Evolutionary conservation across 2,329 filamentous ascomycete genomes (phyloP).

Genomic region (Metarhizium sp.): DNA sequence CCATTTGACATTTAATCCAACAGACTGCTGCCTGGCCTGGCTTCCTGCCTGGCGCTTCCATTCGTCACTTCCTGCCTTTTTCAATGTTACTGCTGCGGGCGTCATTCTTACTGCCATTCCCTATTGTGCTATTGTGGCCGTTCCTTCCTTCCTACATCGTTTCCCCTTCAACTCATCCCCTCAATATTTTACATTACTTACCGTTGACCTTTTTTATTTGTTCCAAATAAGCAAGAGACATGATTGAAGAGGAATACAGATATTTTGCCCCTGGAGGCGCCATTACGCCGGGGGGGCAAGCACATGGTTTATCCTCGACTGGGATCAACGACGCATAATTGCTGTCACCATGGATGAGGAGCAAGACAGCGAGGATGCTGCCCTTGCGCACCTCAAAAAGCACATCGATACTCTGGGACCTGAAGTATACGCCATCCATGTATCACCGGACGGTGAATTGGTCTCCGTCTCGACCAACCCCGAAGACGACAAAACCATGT

Average conservation of each 20-base stretch:
- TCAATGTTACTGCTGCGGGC: neutral
- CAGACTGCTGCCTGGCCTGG: too few relatives aligned
- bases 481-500: constrained; percentile 18
- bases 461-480: constrained; percentile 11
- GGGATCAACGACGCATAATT: constrained; percentile 15
- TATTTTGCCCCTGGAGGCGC: constrained; percentile 2
- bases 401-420: constrained; percentile 10
- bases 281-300: constrained; percentile 10
- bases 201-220: neutral
- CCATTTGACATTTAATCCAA: too few relatives aligned
- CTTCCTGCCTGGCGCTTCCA: too few relatives aligned
- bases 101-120: neutral
- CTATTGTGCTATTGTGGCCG: neutral
- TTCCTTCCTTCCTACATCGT: neutral
- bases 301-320: constrained; percentile 14
- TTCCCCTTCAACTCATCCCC: neutral
- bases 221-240: neutral
- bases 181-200: neutral
- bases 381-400: constrained; percentile 12
- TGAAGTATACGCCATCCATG: constrained; percentile 13
- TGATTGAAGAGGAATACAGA: constrained; percentile 2
- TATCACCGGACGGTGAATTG: constrained; percentile 11
- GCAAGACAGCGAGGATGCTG: constrained; percentile 12
- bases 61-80: too few relatives aligned
- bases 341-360: constrained; percentile 16